Evolutionary conservation across 306 rosid genomes (phyloP), one percentile per base, ranked within the genome.

Genomic region (Cyamopsis tetragonoloba): DNA sequence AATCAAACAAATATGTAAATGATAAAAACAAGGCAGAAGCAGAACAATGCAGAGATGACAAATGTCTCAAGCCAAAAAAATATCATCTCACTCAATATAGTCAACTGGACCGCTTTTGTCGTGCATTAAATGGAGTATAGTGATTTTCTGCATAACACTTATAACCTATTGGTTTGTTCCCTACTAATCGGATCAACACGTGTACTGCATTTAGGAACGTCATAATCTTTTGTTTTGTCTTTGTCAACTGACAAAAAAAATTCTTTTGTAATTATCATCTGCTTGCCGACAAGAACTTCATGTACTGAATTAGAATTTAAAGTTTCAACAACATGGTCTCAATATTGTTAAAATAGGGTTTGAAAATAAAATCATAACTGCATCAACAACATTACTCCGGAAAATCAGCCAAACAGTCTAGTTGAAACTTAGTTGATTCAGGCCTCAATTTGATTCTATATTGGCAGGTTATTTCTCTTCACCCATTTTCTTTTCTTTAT

Each of bases 331-430:
- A n/a, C 24, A 5, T 7, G 11, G 27, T 2, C 7, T 0, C 19
- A 35, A 35, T 35, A 35, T 6, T 23, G n/a, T 13, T 14, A 14
- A 13, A 2, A 47, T 24, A 60, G 12, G 39, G 43, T 30, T 35
- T 9, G 53, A 22, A 37, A 48, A 35, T 46, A 66, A 75, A 74
- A 75, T 14, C 46, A 64, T 24, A 9, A 31, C 34, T 23, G 20
- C 68, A 70, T 62, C 69, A 48, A 42, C 68, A 71, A 37, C 17
- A 7, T 24, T 31, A 70, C 14, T 42, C 50, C 4, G 64, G 42
- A 65, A 75, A 62, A 37, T n/a, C 35, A 23, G 72, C 32, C 62
- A 41, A 42, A 26, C 26, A 14, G 15, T 20, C 39, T 59, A 42
- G 28, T 70, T 44, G 63, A 66, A 66, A 61, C 41, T 43, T 15